phyloP scores from a whole-genome alignment of 78 protist genomes.

The slime mould (Dictyostelium discoideum) region dicty_2.7 NC_007090.3:2902501-2903000 shows the following conservation, averaged over 20 bases:
- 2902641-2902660: neutral
- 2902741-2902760: neutral
- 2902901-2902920: slow-evolving; percentile 3
- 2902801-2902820: neutral
- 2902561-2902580: neutral
- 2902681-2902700: too few species aligned
- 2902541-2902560: neutral
- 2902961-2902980: neutral
- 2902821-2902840: slow-evolving; percentile 27
- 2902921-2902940: neutral
- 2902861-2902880: neutral
- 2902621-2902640: neutral
- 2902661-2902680: too few species aligned
- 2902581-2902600: slow-evolving; percentile 3
- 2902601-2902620: neutral
- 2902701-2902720: neutral
- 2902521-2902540: slow-evolving; percentile 30
- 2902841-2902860: neutral
- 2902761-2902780: neutral
- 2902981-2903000: too few species aligned
- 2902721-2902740: neutral
- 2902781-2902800: neutral
- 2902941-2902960: neutral
- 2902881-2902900: neutral
- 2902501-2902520: neutral